Evolutionary conservation across 2,329 filamentous ascomycete species (phyloP).

Genomic region (Exophiala alcalophila): DNA sequence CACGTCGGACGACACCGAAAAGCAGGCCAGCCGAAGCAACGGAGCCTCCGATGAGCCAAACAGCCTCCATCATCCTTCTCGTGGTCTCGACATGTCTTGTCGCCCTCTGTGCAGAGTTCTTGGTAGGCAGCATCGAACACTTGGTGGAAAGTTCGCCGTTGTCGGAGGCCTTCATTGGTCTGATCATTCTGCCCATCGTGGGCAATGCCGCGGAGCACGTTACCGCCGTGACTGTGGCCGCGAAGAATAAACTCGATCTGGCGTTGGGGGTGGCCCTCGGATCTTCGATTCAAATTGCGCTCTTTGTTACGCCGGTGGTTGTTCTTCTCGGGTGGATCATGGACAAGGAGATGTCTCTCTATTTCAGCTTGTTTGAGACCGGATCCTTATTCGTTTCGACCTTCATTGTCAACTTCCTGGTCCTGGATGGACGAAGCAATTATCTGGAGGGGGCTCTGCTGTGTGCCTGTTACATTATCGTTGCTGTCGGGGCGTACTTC

Average conservation of each 20-base stretch:
- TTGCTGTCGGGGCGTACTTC: slow-evolving; percentile 48
- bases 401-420: slow-evolving; percentile 59
- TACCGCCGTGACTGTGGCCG: slow-evolving; percentile 59
- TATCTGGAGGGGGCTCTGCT: slow-evolving; percentile 61
- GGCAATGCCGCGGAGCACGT: slow-evolving; percentile 66
- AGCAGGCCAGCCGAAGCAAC: slow-evolving; percentile 6
- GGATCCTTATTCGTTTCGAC: slow-evolving; percentile 58
- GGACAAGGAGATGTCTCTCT: slow-evolving; percentile 67
- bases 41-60: slow-evolving; percentile 66
- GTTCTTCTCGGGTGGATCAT: slow-evolving; percentile 63
- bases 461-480: slow-evolving; percentile 60
- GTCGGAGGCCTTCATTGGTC: slow-evolving; percentile 59
- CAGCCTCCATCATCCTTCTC: slow-evolving; percentile 70
- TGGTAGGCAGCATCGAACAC: slow-evolving; percentile 59
- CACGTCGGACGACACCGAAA: slow-evolving; percentile 7
- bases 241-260: slow-evolving; percentile 67
- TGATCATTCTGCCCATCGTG: slow-evolving; percentile 64
- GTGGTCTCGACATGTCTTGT: slow-evolving; percentile 71
- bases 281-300: slow-evolving; percentile 64
- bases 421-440: slow-evolving; percentile 58
- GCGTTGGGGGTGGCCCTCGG: slow-evolving; percentile 64
- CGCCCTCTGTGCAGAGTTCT: slow-evolving; percentile 69
- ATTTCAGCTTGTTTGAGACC: slow-evolving; percentile 86
- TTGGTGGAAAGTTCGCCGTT: slow-evolving; percentile 49
- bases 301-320: slow-evolving; percentile 60